Evolutionary conservation across 2,329 filamentous ascomycete genomes (phyloP).

Genomic region (Epichloe bromicola): DNA sequence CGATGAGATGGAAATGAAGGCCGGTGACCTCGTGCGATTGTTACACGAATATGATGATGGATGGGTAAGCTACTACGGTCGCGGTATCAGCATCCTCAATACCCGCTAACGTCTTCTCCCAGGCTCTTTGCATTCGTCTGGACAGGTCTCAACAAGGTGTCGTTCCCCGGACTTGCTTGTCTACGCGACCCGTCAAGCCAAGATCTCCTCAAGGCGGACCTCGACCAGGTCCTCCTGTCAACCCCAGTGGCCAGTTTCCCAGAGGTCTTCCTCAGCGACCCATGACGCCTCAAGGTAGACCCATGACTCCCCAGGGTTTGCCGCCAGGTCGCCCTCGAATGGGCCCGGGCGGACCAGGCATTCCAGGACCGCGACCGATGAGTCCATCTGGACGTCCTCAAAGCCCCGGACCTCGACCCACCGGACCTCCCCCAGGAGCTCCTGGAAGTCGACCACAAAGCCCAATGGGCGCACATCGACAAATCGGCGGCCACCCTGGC

Average conservation of each 20-base stretch:
- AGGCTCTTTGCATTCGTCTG: constrained; percentile 78
- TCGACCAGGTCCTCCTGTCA: constrained; percentile 39
- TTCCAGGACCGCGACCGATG: constrained; percentile 20
- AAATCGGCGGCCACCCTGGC: constrained; percentile 30
- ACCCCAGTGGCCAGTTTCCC: constrained; percentile 15
- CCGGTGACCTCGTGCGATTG: constrained; percentile 75
- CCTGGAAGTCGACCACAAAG: constrained; percentile 25
- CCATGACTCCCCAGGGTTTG: constrained; percentile 1
- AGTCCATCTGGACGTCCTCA: constrained; percentile 26
- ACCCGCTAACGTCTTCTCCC: neutral
- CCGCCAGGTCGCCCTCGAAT: constrained; percentile 4
- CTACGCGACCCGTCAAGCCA: constrained; percentile 81
- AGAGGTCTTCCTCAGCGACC: constrained; percentile 20
- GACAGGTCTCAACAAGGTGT: constrained; percentile 90
- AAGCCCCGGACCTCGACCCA: neutral
- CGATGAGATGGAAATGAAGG: constrained; percentile 72
- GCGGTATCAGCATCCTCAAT: constrained; percentile 10
- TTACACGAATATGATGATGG: constrained; percentile 97
- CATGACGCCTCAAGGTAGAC: constrained; percentile 15
- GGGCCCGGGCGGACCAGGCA: constrained; percentile 10
- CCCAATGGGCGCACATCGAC: constrained; percentile 27
- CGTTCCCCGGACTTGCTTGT: constrained; percentile 84
- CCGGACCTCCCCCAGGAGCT: constrained; percentile 14
- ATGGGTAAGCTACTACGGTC: constrained; percentile 54
- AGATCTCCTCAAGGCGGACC: constrained; percentile 43